Base-by-base conservation (phyloP, 371 early-diverging fungal genomes). In the Syncephalastrum contaminatum region DNA sequence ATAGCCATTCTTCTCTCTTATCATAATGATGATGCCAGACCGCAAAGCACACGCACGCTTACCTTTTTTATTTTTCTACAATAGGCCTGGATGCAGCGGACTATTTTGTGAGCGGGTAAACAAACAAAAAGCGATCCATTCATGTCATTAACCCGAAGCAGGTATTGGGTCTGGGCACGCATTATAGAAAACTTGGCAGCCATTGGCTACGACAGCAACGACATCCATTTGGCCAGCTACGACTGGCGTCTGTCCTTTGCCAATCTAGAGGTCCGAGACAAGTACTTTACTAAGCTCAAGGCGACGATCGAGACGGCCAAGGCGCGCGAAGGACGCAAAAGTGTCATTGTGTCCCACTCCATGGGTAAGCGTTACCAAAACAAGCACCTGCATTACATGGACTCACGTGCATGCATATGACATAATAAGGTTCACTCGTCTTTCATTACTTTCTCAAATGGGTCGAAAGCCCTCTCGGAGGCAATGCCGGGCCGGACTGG, bases 161-260 rank as follows among this genome's bases (percentile, higher is more conserved):
- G 85, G 15, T 90, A 92, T 69, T 96, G 95, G 97, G 90, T 97
- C 16, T 94, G 95, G 96, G 94, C 89, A 48, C 87, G 88, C 48
- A 73, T 85, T 21, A 85, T 91, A 54, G 88, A 91, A 60, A 95
- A 94, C 64, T 58, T 95, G 48, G 93, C 93, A 0, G 87, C 85
- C 0, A 81, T 96, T 45, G 96, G 95, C 21, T 94, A 95, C 66
- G 96, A 96, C 70, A 85, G 73, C 69, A 91, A 88, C 59, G 91
- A 85, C 48, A 91, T 96, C 88, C 79, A 88, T 41, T 71, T 96
- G 46, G 94, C 95, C 0, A 79, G 93, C 0, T 97, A 94, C 67
- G 97, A 98, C 73, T 98, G 98, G 97, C 80, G 98, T 43, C 74
- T 98, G 42, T 80, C 90, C 0, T 86, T 89, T 53, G 53, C 70